A percentile compares a stretch with the other conserved stretches of the same genome.
These are phyloP conservation scores for Trametes cinnabarina DNA, from an alignment of 768 basidiomycete genomes.

Conservation along the genomic window DNA sequence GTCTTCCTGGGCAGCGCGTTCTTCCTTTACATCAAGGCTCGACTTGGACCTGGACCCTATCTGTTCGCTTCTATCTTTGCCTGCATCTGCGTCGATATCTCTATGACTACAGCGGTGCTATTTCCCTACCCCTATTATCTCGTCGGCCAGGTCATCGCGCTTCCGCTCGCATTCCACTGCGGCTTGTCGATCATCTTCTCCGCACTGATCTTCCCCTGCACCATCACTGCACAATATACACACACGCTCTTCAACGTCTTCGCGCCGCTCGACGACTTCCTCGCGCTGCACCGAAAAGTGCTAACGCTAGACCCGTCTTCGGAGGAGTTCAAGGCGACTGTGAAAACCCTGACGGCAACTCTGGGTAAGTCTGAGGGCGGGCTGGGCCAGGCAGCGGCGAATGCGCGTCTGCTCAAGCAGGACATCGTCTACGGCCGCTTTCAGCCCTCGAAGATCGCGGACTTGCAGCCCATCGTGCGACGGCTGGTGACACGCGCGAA, in stretches of 20 bases:
- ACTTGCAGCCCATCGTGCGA: conserved; percentile 49
- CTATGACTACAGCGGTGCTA: conserved; percentile 53
- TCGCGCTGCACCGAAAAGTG: conserved; percentile 46
- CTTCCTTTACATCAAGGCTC: conserved; percentile 59
- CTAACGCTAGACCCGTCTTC: conserved; percentile 45
- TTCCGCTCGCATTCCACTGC: conserved; percentile 61
- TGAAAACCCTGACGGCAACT: conserved; percentile 36
- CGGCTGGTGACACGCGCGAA: conserved; percentile 56
- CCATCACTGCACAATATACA: conserved; percentile 60
- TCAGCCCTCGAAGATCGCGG: conserved; percentile 51
- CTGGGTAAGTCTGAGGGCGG: conserved; percentile 43
- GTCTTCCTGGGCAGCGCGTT: conserved; percentile 58
- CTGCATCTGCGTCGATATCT: conserved; percentile 62
- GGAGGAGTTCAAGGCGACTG: conserved; percentile 37
- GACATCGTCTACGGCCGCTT: conserved; percentile 65
- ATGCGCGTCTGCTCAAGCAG: conserved; percentile 49
- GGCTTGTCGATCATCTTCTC: conserved; percentile 53
- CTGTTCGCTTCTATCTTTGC: conserved; percentile 53
- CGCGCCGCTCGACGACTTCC: conserved; percentile 43
- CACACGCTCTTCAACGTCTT: conserved; percentile 47
- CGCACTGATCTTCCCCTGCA: conserved; percentile 58
- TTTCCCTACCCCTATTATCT: conserved; percentile 69
- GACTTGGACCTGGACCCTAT: conserved; percentile 63
- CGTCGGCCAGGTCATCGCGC: conserved; percentile 49
- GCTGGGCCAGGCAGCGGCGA: conserved; percentile 51